phyloP scores from a whole-genome alignment of 257 asterid genomes.

The Solanum lycopersicoides region DNA sequence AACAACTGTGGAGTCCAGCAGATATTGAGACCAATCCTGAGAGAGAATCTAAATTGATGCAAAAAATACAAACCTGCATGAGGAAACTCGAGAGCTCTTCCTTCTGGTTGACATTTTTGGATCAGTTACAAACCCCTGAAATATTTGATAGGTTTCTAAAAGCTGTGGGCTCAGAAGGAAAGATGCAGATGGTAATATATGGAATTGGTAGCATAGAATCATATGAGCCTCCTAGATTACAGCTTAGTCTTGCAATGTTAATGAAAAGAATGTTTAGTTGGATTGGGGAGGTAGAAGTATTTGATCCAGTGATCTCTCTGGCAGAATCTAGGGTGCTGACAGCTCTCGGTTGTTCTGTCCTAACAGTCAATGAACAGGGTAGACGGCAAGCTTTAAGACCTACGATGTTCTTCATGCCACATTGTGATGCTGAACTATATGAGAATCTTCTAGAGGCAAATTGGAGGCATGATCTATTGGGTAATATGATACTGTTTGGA shows the following conservation, averaged over 20 bases:
- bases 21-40: slow-evolving; percentile 38
- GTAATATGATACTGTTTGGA: slow-evolving; percentile 40
- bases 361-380: slow-evolving; percentile 73
- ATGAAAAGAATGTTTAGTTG: slow-evolving; percentile 61
- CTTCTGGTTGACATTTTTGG: slow-evolving; percentile 29
- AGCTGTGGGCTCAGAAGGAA: slow-evolving; percentile 41
- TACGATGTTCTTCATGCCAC: slow-evolving; percentile 90
- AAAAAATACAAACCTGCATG: slow-evolving; percentile 43
- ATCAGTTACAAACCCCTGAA: slow-evolving; percentile 39
- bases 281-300: slow-evolving; percentile 72
- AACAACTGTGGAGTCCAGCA: slow-evolving; percentile 47
- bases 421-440: slow-evolving; percentile 66
- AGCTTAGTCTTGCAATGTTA: slow-evolving; percentile 65
- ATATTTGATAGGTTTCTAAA: slow-evolving; percentile 22
- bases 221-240: slow-evolving; percentile 59
- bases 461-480: slow-evolving; percentile 39
- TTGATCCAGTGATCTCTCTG: slow-evolving; percentile 70
- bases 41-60: slow-evolving; percentile 49
- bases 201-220: slow-evolving; percentile 94
- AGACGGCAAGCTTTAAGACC: slow-evolving; percentile 46
- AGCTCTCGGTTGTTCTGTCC: slow-evolving; percentile 65
- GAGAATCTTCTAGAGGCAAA: slow-evolving; percentile 65
- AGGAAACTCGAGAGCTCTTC: slow-evolving; percentile 37
- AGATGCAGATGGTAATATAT: slow-evolving; percentile 67
- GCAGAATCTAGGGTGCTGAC: slow-evolving; percentile 59